Percentiles rank a stretch among this genome's conserved stretches.
Evolutionary conservation across 768 basidiomycete genomes (phyloP).

Genomic region (Macrocybe gigantea): DNA sequence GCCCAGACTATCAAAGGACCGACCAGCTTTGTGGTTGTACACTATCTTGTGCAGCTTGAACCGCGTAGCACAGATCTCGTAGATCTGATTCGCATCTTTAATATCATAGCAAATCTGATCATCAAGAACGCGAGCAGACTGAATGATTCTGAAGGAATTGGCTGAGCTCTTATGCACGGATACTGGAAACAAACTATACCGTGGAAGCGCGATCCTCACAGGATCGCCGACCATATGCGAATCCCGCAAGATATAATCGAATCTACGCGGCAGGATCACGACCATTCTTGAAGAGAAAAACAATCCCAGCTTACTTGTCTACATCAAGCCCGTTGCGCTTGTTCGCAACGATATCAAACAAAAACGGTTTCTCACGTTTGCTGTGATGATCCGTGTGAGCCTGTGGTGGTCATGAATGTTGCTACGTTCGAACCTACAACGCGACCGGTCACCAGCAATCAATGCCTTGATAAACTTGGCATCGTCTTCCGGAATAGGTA

Average conservation of each 20-base stretch:
- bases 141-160: slow-evolving; percentile 45
- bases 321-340: slow-evolving; percentile 79
- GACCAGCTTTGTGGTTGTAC: slow-evolving; percentile 79
- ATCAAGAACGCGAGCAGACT: slow-evolving; percentile 70
- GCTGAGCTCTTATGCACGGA: too few relatives aligned
- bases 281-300: not conserved
- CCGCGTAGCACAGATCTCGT: slow-evolving; percentile 66
- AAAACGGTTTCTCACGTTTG: slow-evolving; percentile 55
- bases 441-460: slow-evolving; percentile 54
- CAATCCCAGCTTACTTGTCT: slow-evolving; percentile 54
- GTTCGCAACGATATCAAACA: slow-evolving; percentile 86
- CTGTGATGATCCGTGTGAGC: slow-evolving; percentile 11
- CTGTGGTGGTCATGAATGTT: not conserved
- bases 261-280: slow-evolving; percentile 32
- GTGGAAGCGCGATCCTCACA: slow-evolving; percentile 42
- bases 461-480: slow-evolving; percentile 67
- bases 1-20: slow-evolving; percentile 10
- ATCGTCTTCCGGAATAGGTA: slow-evolving; percentile 44
- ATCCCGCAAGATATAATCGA: slow-evolving; percentile 80
- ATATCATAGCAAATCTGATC: slow-evolving; percentile 76
- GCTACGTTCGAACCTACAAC: slow-evolving; percentile 44
- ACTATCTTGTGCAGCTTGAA: slow-evolving; percentile 79
- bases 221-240: slow-evolving; percentile 65
- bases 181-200: slow-evolving; percentile 23
- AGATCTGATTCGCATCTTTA: slow-evolving; percentile 75